Percentiles rank a stretch among this genome's conserved stretches.
These are phyloP conservation scores for Adansonia grandidieri DNA, from an alignment of 441 rosid genomes.

Conservation along the genomic window DNA sequence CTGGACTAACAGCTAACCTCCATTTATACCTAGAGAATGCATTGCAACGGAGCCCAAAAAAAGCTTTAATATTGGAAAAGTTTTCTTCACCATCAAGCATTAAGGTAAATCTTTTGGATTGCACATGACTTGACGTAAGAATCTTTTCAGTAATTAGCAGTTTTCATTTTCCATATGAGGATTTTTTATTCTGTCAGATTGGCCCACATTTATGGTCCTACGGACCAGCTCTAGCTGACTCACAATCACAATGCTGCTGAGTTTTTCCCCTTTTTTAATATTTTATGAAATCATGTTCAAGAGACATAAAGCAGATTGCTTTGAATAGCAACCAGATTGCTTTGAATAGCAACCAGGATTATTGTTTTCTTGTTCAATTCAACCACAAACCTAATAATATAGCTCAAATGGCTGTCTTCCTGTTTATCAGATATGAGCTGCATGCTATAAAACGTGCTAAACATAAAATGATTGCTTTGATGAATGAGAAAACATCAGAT, in stretches of 20 bases:
- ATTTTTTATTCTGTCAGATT: neutral
- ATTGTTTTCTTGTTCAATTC: too few species aligned
- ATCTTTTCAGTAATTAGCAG: constrained; percentile 13
- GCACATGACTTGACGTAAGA: neutral
- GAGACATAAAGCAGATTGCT: neutral
- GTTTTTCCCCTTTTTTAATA: neutral
- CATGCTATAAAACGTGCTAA: constrained; percentile 54
- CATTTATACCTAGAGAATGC: neutral
- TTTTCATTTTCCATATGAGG: neutral
- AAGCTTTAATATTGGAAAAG: neutral
- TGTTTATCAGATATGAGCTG: constrained; percentile 60
- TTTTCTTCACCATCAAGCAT: neutral
- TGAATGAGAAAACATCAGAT: constrained; percentile 40
- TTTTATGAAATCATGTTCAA: neutral
- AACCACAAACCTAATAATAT: too few species aligned
- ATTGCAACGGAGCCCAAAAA: neutral
- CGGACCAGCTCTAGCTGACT: neutral
- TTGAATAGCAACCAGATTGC: neutral
- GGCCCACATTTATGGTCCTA: neutral
- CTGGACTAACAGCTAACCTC: neutral
- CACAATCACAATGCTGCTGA: neutral
- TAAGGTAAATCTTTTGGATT: neutral
- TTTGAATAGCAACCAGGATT: neutral
- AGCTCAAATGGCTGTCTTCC: constrained; percentile 9
- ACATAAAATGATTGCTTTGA: constrained; percentile 48